Base-by-base conservation (phyloP, 768 basidiomycete species). In the Leucosporidium yakuticum region DNA sequence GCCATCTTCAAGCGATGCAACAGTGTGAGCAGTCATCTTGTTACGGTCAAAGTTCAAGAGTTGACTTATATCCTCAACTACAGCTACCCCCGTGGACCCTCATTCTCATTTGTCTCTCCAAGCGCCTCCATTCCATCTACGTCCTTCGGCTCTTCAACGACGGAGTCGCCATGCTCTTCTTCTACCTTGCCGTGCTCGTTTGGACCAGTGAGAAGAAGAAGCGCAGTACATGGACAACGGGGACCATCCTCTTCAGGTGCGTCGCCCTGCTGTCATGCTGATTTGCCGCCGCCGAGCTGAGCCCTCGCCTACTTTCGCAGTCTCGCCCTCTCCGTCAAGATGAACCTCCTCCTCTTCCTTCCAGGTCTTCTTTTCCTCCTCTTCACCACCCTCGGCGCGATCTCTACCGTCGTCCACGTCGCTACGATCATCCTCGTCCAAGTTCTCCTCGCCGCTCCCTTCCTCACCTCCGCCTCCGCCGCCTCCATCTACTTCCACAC, bases 71-170 rank as follows among this genome's bases (percentile, higher is more conserved):
- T 21, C 25, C n/a, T n/a, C n/a, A n/a, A 9, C 34, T 14, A 23
- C 57, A 73, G 75, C 62, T 75, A 15, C 76, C 75, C 11, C 76
- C 74, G 17, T 76, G 60, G 51, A 65, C 71, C 25, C 72, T 80
- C 21, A 64, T 79, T 48, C 78, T 90, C 12, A 81, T 98, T 15
- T 86, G 88, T 0, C 81, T 96, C 53, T 94, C 91, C 83, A 98
- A 97, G 79, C 83, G 96, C 62, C 81, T 95, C 5, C 95, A 97
- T 76, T 97, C 95, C 19, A 90, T 98, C 63, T 98, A 87, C 77
- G 85, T 89, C 19, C 81, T 99, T 62, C 84, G 96, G 25, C 81
- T 97, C 9, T 99, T 99, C 82, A 97, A 97, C 76, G 96, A 99
- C 77, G 90, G 90, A 0, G 77, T 89, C 23, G 82, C 84, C 6